Percentiles rank a stretch among this genome's conserved stretches.
phyloP scores from a whole-genome alignment of 2,329 filamentous ascomycete genomes.

The Verticillium klebahnii region DNA sequence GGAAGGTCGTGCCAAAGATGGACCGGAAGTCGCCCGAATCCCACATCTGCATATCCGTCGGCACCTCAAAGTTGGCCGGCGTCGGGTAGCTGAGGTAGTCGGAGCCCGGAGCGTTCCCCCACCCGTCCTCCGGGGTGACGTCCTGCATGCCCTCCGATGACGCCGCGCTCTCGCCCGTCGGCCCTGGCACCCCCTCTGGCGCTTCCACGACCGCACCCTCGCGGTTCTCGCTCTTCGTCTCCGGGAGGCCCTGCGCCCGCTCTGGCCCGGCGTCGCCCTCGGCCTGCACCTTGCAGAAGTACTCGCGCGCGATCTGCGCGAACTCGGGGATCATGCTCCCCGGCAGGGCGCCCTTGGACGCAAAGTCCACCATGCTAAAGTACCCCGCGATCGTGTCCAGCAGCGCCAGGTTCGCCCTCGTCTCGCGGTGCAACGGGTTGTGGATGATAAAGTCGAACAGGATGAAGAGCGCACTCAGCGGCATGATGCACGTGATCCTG shows the following conservation, averaged over 20 bases:
- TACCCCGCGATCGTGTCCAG: constrained; percentile 12
- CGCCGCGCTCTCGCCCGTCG: background rate
- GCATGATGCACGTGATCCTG: constrained; percentile 13
- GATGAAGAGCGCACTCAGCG: constrained; percentile 15
- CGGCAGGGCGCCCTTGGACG: constrained; percentile 8
- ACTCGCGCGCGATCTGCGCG: constrained; percentile 7
- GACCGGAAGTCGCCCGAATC: background rate
- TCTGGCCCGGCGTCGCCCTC: too few species aligned
- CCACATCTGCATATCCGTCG: background rate
- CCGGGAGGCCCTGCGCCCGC: background rate
- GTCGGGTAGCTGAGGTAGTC: background rate
- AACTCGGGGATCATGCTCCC: constrained; percentile 9
- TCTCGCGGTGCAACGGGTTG: constrained; percentile 14
- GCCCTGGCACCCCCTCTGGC: background rate
- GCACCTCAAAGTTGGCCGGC: background rate
- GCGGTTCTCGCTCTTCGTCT: background rate
- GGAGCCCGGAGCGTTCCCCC: background rate
- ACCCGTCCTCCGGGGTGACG: background rate
- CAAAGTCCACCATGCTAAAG: constrained; percentile 11
- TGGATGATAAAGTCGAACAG: constrained; percentile 18
- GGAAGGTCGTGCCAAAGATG: background rate
- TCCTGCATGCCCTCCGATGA: background rate
- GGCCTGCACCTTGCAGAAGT: background rate
- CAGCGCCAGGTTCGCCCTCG: constrained; percentile 9
- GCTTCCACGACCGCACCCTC: background rate